Percentiles rank a stretch among this genome's conserved stretches.
Conservation (phyloP, 129 eudicot species). For the Heracleum sosnowskyi region DNA sequence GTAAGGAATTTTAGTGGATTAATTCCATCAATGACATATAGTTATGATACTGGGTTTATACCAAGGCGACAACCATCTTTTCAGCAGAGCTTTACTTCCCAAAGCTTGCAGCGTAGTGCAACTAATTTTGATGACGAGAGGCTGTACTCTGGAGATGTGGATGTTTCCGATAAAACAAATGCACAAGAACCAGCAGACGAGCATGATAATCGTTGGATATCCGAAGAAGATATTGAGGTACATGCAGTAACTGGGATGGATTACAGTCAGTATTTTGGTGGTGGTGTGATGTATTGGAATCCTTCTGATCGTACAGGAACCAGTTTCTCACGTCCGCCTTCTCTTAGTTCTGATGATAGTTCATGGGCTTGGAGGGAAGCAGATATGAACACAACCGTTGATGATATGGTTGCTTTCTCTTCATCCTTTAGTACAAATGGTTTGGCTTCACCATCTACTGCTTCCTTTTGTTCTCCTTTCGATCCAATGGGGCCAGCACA, state of each 20-base stretch:
- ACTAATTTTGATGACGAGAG: slow-evolving; percentile 44
- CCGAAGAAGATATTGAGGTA: slow-evolving; percentile 73
- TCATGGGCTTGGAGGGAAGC: slow-evolving; percentile 98
- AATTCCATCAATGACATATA: slow-evolving; percentile 42
- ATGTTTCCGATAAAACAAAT: slow-evolving; percentile 29
- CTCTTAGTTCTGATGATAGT: slow-evolving; percentile 95
- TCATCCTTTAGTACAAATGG: slow-evolving; percentile 91
- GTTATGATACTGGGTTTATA: slow-evolving; percentile 47
- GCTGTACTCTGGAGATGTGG: slow-evolving; percentile 42
- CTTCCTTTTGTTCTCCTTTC: slow-evolving; percentile 85
- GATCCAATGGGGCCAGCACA: slow-evolving; percentile 55
- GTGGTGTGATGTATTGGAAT: slow-evolving; percentile 97
- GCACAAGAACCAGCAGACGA: slow-evolving; percentile 52
- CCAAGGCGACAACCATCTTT: slow-evolving; percentile 45
- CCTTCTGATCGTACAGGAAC: slow-evolving; percentile 81
- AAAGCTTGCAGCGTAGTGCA: slow-evolving; percentile 24
- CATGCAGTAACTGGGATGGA: slow-evolving; percentile 76
- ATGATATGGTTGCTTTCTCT: slow-evolving; percentile 95
- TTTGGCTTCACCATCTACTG: slow-evolving; percentile 75
- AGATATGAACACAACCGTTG: slow-evolving; percentile 79
- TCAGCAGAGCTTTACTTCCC: slow-evolving; percentile 34
- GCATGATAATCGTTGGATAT: slow-evolving; percentile 61
- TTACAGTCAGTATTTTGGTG: slow-evolving; percentile 91
- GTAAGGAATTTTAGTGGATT: slow-evolving; percentile 41
- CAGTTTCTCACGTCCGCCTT: slow-evolving; percentile 84